Evolutionary conservation across 2,329 filamentous ascomycete genomes (phyloP).

Genomic region (Cryoendolithus antarcticus): DNA sequence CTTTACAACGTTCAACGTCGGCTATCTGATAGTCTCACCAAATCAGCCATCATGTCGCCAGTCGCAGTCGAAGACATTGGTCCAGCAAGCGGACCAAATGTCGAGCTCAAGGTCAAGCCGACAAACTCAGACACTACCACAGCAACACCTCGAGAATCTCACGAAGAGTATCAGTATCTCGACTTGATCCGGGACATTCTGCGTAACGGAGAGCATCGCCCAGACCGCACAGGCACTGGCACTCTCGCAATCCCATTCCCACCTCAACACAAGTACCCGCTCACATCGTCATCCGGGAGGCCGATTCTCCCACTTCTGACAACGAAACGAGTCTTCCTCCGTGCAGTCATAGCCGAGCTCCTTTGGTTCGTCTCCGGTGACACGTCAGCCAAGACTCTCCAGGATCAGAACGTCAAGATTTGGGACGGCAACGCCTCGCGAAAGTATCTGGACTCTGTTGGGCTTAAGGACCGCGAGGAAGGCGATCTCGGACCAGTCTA

Average conservation of each 20-base stretch:
- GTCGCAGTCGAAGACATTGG: slow-evolving; percentile 16
- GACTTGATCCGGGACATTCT: slow-evolving; percentile 79
- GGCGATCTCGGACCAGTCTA: slow-evolving; percentile 94
- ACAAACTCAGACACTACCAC: slow-evolving; percentile 3
- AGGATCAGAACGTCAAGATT: slow-evolving; percentile 76
- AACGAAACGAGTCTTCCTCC: slow-evolving; percentile 90
- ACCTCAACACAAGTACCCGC: slow-evolving; percentile 70
- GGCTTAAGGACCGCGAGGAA: slow-evolving; percentile 65
- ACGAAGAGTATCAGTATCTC: slow-evolving; percentile 93
- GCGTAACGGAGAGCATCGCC: slow-evolving; percentile 69
- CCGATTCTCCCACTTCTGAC: slow-evolving; percentile 84
- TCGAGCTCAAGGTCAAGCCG: slow-evolving; percentile 10
- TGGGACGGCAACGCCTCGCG: slow-evolving; percentile 97
- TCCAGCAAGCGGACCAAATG: slow-evolving; percentile 16
- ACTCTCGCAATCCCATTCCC: slow-evolving; percentile 85
- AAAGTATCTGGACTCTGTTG: slow-evolving; percentile 75
- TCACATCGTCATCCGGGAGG: slow-evolving; percentile 46
- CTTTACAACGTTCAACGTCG: background rate
- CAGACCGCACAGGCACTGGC: slow-evolving; percentile 89
- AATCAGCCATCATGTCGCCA: background rate
- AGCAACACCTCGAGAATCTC: slow-evolving; percentile 23
- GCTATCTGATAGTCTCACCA: slow-evolving; percentile 1
- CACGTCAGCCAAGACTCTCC: slow-evolving; percentile 68
- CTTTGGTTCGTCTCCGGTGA: slow-evolving; percentile 87
- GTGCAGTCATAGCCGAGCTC: slow-evolving; percentile 80